Conservation (phyloP, 331 rosid genomes). For the Quercus tomentella region DNA sequence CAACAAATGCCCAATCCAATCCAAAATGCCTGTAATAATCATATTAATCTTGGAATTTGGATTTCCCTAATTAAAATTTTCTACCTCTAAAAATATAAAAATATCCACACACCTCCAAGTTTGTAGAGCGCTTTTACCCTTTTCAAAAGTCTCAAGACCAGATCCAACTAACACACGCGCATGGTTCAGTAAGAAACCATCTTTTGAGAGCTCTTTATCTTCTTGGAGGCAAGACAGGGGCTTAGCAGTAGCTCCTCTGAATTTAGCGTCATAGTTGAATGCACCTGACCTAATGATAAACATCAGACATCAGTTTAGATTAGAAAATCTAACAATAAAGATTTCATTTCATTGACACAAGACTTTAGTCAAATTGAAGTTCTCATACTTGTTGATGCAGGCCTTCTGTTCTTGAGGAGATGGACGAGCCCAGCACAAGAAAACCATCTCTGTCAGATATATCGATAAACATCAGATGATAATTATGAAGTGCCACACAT, state of each 20-base stretch:
- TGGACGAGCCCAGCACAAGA: slow-evolving; percentile 78
- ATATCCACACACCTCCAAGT: slow-evolving; percentile 61
- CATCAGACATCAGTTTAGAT: background rate
- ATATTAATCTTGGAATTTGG: background rate
- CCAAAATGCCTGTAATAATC: slow-evolving; percentile 73
- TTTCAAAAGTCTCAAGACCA: slow-evolving; percentile 71
- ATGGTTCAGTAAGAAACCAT: slow-evolving; percentile 75
- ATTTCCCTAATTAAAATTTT: background rate
- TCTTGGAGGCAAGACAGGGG: slow-evolving; percentile 57
- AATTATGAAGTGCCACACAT: background rate
- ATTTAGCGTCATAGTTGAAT: slow-evolving; percentile 68
- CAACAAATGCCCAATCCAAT: slow-evolving; percentile 90
- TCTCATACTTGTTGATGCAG: slow-evolving; percentile 52
- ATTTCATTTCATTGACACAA: background rate
- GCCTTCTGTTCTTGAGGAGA: slow-evolving; percentile 61
- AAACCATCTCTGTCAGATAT: slow-evolving; percentile 49
- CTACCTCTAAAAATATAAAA: background rate
- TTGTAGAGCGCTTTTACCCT: slow-evolving; percentile 74
- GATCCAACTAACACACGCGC: slow-evolving; percentile 67
- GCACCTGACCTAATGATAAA: slow-evolving; percentile 52
- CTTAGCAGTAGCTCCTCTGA: slow-evolving; percentile 68
- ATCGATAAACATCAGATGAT: background rate
- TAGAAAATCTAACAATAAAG: background rate
- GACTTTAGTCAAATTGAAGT: slow-evolving; percentile 4
- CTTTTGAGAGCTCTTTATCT: slow-evolving; percentile 49